Evolutionary conservation across 345 rosid species (phyloP), one percentile per base, ranked within the genome.

Genomic region (Eucalyptus marginata): DNA sequence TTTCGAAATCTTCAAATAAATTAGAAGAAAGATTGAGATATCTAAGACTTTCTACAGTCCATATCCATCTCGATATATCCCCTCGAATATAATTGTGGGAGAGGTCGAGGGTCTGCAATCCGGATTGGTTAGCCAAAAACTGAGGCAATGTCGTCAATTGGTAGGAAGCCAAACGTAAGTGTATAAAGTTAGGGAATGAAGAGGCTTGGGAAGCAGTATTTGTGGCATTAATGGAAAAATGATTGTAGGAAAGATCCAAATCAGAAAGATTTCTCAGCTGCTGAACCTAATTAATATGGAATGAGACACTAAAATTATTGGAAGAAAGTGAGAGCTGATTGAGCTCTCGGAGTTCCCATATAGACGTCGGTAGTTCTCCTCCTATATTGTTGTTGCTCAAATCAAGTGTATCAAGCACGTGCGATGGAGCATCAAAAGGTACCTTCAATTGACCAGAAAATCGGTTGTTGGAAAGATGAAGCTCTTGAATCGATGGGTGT

Each of bases 1-100:
- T 22, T 92, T 92, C 88, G n/a, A 29, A 24, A 87, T 90, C 88
- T 10, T 94, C 89, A 4, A 89, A 56, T 8, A 36, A 46, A 81
- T n/a, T 51, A 91, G 93, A 49, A 4, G 92, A 88, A 86, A 93
- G 95, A 86, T 25, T 86, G 51, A 95, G 94, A 29, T 51, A 4
- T 4, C 4, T 40, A 40, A 40, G 40, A 40, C 40, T 40, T 40
- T 40, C 40, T 4, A 40, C 5, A 4, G 44, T 6, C 93, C 93
- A 91, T 51, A 95, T 89, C 97, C 96, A 95, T 2, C n/a, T 14
- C 9, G 93, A 95, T 24, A 95, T 86, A 16, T 11, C 3, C 36
- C 93, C 93, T 22, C 4, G n/a, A 36, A 95, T 94, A 43, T 86
- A 87, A 88, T 95, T 95, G 20, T 86, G 80, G 9, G 96, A 94